Percentiles rank a stretch among this genome's conserved stretches.
Evolutionary conservation across 805 yeast genomes (phyloP).

Genomic region (Kurtzmaniella cleridarum): DNA sequence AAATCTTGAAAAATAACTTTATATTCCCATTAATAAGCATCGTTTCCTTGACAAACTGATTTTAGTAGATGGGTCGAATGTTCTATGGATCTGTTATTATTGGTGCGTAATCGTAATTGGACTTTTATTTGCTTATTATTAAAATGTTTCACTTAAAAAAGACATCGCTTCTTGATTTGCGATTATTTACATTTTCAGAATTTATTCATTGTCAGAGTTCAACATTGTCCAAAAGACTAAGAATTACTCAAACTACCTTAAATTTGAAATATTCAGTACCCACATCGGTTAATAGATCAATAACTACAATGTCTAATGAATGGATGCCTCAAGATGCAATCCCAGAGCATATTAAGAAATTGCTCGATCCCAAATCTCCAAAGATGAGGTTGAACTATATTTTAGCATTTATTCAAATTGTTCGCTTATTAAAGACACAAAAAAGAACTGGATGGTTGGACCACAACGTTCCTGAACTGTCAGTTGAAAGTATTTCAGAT

Average conservation of each 20-base stretch:
- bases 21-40: too few relatives aligned
- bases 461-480: slow-evolving; percentile 41
- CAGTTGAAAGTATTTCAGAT: slow-evolving; percentile 77
- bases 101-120: too few relatives aligned
- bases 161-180: too few relatives aligned
- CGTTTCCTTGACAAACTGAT: too few relatives aligned
- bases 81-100: too few relatives aligned
- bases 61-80: too few relatives aligned
- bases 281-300: neutral
- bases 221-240: neutral
- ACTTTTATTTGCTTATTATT: too few relatives aligned
- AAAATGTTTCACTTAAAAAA: too few relatives aligned
- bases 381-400: slow-evolving; percentile 40
- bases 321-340: slow-evolving; percentile 57
- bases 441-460: slow-evolving; percentile 94
- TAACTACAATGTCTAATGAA: slow-evolving; percentile 4
- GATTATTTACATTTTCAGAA: too few relatives aligned
- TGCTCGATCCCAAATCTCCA: slow-evolving; percentile 26
- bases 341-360: slow-evolving; percentile 38
- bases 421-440: slow-evolving; percentile 68
- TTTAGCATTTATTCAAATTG: slow-evolving; percentile 56
- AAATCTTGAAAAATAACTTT: too few relatives aligned
- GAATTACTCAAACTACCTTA: neutral
- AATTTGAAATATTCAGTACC: neutral
- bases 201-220: too few relatives aligned